phyloP scores from a whole-genome alignment of 164 flowering plant genomes.

The Dillenia turbinata region DNA sequence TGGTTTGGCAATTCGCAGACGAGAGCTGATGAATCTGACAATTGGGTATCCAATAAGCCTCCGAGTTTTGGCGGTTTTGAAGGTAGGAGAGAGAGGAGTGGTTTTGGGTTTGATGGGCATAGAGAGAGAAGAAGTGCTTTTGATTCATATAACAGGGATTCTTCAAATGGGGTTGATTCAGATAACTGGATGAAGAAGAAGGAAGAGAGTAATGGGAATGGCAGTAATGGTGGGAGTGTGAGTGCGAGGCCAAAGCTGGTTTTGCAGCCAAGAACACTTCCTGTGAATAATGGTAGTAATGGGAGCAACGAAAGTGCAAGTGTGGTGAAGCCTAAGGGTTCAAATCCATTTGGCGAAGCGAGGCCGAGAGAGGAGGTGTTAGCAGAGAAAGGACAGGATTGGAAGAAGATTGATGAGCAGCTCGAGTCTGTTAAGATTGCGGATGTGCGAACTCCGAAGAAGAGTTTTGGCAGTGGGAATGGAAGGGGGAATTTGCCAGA shows the following conservation, averaged over 20 bases:
- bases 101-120: constrained; percentile 14
- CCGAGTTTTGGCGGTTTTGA: constrained; percentile 20
- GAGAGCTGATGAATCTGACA: constrained; percentile 73
- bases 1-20: constrained; percentile 66
- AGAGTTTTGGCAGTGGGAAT: constrained; percentile 41
- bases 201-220: constrained; percentile 22
- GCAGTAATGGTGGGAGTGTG: constrained; percentile 7
- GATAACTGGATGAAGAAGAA: constrained; percentile 61
- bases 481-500: constrained; percentile 26
- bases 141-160: constrained; percentile 25
- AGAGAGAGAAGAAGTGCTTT: constrained; percentile 31
- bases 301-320: constrained; percentile 17
- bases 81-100: neutral
- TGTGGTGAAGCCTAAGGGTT: constrained; percentile 42
- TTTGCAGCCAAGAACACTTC: constrained; percentile 70
- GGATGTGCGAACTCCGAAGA: constrained; percentile 40
- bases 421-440: constrained; percentile 62
- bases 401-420: constrained; percentile 91
- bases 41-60: constrained; percentile 43
- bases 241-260: constrained; percentile 61
- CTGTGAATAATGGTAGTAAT: constrained; percentile 33
- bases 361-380: constrained; percentile 96
- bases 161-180: constrained; percentile 20
- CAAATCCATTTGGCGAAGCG: constrained; percentile 90
- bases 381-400: constrained; percentile 88